phyloP scores from a whole-genome alignment of 768 basidiomycete species.

The Amanita phalloides region DNA sequence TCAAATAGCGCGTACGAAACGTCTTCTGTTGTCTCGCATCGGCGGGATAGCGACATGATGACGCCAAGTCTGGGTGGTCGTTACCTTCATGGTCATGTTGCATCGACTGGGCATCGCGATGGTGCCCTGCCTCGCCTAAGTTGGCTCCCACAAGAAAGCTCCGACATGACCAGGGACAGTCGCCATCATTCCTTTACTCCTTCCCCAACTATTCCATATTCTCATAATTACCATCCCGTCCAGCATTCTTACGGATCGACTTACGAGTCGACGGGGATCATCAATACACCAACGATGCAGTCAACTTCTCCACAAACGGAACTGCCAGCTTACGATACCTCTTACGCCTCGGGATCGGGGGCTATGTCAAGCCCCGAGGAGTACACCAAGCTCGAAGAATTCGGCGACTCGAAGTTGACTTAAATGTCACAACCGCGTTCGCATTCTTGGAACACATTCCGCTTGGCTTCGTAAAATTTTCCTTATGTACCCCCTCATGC shows the following conservation, averaged over 20 bases:
- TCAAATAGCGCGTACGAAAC: conserved; percentile 27
- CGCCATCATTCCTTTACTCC: conserved; percentile 22
- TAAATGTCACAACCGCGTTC: conserved; percentile 2
- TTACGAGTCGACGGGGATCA: conserved; percentile 26
- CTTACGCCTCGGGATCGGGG: conserved; percentile 22
- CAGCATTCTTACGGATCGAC: conserved; percentile 26
- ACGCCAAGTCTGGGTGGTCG: conserved; percentile 16
- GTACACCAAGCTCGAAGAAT: conserved; percentile 31
- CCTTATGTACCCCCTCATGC: neutral
- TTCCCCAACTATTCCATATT: conserved; percentile 25
- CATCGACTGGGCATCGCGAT: conserved; percentile 18
- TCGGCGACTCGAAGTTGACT: conserved; percentile 23
- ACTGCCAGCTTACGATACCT: conserved; percentile 20
- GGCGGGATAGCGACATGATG: conserved; percentile 21
- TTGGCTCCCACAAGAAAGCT: conserved; percentile 26
- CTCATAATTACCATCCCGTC: conserved; percentile 26
- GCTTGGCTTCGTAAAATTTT: conserved; percentile 4
- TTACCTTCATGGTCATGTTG: conserved; percentile 10
- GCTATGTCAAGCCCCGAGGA: conserved; percentile 32
- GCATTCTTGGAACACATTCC: conserved; percentile 6
- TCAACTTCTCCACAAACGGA: conserved; percentile 16
- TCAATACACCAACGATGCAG: conserved; percentile 26
- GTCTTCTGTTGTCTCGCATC: conserved; percentile 8
- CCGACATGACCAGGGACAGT: conserved; percentile 21
- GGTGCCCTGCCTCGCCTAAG: conserved; percentile 23